These are phyloP conservation scores for Linnemannia elongata DNA, from an alignment of 192 early-diverging fungal genomes.

Conservation along the genomic window DNA sequence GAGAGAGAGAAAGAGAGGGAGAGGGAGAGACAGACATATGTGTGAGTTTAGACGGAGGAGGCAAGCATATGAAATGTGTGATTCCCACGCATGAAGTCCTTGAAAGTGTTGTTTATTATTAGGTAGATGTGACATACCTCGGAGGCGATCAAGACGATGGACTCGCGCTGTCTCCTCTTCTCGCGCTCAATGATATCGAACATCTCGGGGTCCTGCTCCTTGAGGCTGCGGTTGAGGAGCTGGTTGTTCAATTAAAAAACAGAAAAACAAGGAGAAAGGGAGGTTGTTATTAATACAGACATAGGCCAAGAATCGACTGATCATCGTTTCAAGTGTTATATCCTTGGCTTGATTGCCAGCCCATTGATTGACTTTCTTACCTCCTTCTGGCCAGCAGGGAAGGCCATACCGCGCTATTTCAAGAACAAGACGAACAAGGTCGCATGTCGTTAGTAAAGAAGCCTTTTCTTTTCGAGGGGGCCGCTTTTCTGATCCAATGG, in stretches of 20 bases:
- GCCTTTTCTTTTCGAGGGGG: neutral
- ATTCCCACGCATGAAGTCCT: slow-evolving; percentile 3
- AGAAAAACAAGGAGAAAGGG: slow-evolving; percentile 10
- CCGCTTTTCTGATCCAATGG: neutral
- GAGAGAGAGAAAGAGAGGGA: neutral
- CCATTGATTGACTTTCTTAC: slow-evolving; percentile 32
- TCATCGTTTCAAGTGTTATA: neutral
- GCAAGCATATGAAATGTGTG: neutral
- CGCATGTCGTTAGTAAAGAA: neutral
- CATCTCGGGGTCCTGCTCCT: slow-evolving; percentile 89
- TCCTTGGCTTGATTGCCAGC: neutral
- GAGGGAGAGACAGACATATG: neutral
- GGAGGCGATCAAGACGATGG: slow-evolving; percentile 95
- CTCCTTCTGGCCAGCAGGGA: slow-evolving; percentile 68
- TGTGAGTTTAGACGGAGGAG: neutral
- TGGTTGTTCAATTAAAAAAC: slow-evolving; percentile 16
- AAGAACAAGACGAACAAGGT: neutral
- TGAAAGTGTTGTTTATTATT: neutral
- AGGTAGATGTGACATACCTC: slow-evolving; percentile 71
- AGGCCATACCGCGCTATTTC: slow-evolving; percentile 61
- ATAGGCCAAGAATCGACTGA: neutral
- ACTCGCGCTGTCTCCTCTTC: slow-evolving; percentile 94
- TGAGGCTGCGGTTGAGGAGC: slow-evolving; percentile 83
- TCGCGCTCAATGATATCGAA: slow-evolving; percentile 95
- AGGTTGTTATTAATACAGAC: neutral